Conservation (phyloP, 495 filamentous ascomycete genomes). For the Pseudevernia furfuracea region DNA sequence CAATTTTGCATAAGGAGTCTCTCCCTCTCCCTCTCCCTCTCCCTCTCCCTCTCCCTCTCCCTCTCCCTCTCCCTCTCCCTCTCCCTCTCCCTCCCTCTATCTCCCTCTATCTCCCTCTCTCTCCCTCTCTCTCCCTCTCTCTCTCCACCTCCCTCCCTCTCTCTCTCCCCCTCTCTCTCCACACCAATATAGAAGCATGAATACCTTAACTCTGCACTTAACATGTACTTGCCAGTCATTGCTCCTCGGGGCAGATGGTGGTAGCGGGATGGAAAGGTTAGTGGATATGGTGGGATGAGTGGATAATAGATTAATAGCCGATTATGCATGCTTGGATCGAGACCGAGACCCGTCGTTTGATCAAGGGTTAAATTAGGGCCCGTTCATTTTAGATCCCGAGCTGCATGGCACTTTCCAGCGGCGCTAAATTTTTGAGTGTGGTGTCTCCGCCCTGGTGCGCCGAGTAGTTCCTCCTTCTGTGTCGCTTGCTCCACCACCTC, state of each 20-base stretch:
- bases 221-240: neutral
- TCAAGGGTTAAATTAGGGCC: neutral
- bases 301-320: too few species aligned
- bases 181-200: neutral
- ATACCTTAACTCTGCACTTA: neutral
- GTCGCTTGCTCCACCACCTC: conserved; percentile 4
- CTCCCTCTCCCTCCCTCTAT: too few species aligned
- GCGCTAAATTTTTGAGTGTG: too few species aligned
- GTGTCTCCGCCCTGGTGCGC: conserved; percentile 4
- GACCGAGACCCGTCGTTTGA: neutral
- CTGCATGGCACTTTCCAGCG: neutral
- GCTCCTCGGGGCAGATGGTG: neutral
- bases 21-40: too few species aligned
- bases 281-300: too few species aligned
- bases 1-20: neutral
- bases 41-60: too few species aligned
- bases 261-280: too few species aligned
- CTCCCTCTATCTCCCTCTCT: too few species aligned
- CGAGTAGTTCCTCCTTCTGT: conserved; percentile 6
- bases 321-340: conserved; percentile 3
- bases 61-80: too few species aligned
- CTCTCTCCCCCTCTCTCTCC: too few species aligned
- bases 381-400: conserved; percentile 2
- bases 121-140: too few species aligned
- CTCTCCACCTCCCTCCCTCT: too few species aligned